Percentiles rank a stretch among this genome's conserved stretches.
phyloP scores from a whole-genome alignment of 2,329 filamentous ascomycete species.

The Xylariaceae sp. region DNA sequence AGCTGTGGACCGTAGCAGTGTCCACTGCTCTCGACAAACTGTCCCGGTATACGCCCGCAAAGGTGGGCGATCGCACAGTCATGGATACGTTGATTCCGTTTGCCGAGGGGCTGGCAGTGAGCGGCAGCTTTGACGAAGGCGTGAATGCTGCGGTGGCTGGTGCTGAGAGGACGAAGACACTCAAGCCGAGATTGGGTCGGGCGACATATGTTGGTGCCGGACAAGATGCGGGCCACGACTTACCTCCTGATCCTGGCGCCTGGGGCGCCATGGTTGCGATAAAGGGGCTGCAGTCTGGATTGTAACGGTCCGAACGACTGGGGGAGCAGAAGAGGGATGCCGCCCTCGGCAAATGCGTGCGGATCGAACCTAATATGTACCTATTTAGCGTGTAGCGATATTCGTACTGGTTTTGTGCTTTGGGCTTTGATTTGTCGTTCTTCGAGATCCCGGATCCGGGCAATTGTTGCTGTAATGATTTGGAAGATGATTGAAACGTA shows the following conservation, averaged over 20 bases:
- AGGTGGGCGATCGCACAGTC: slow-evolving; percentile 53
- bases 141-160: slow-evolving; percentile 57
- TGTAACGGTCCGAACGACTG: slow-evolving; percentile 8
- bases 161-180: slow-evolving; percentile 58
- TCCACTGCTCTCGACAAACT: slow-evolving; percentile 43
- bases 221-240: slow-evolving; percentile 44
- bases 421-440: too few relatives aligned
- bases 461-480: too few relatives aligned
- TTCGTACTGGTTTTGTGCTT: background rate
- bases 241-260: slow-evolving; percentile 66
- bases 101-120: slow-evolving; percentile 40
- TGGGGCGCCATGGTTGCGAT: slow-evolving; percentile 62
- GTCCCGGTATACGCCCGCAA: slow-evolving; percentile 51
- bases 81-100: slow-evolving; percentile 57
- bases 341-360: background rate
- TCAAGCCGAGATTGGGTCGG: slow-evolving; percentile 61
- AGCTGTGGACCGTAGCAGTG: slow-evolving; percentile 44
- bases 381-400: background rate
- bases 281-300: slow-evolving; percentile 35
- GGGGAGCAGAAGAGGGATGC: too few relatives aligned
- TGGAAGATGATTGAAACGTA: too few relatives aligned
- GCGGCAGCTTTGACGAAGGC: slow-evolving; percentile 49
- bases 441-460: too few relatives aligned
- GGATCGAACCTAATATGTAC: background rate
- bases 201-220: slow-evolving; percentile 64